phyloP scores from a whole-genome alignment of 352 stramenopile genomes.

The Aphanomyces invadans region DNA sequence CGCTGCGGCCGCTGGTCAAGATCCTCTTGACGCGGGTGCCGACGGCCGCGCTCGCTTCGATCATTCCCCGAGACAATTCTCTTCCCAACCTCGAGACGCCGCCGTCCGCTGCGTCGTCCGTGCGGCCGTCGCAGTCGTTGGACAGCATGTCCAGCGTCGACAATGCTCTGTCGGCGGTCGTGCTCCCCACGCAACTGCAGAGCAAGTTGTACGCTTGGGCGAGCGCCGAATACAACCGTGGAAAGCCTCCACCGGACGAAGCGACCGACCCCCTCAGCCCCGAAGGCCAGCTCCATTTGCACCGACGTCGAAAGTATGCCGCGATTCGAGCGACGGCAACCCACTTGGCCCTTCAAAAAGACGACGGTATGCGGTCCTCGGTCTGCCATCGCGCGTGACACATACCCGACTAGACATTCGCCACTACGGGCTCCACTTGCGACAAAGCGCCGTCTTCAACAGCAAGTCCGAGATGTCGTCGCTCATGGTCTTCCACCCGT shows the following conservation, averaged over 20 bases:
- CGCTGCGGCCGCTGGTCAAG: conserved; percentile 54
- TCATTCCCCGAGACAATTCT: background rate
- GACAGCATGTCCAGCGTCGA: background rate
- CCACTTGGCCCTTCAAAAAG: background rate
- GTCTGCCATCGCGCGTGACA: too few relatives aligned
- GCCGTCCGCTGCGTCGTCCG: background rate
- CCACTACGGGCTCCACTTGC: conserved; percentile 78
- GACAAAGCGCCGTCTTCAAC: conserved; percentile 89
- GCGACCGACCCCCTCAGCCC: conserved; percentile 72
- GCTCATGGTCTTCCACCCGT: conserved; percentile 95
- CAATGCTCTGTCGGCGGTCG: background rate
- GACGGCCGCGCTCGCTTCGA: conserved; percentile 35
- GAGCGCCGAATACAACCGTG: conserved; percentile 65
- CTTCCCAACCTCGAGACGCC: background rate
- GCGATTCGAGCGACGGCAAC: conserved; percentile 46
- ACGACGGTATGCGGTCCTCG: conserved; percentile 5
- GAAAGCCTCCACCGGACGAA: too few relatives aligned
- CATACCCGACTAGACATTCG: conserved; percentile 50
- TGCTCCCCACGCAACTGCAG: conserved; percentile 26
- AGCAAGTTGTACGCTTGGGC: conserved; percentile 63
- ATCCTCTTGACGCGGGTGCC: conserved; percentile 59
- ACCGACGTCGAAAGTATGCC: background rate
- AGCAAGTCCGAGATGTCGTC: conserved; percentile 91
- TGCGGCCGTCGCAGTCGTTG: background rate
- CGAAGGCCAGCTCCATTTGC: conserved; percentile 26